Base-by-base conservation (phyloP, 169 alveolate genomes). In the Cyclospora cayetanensis region DNA sequence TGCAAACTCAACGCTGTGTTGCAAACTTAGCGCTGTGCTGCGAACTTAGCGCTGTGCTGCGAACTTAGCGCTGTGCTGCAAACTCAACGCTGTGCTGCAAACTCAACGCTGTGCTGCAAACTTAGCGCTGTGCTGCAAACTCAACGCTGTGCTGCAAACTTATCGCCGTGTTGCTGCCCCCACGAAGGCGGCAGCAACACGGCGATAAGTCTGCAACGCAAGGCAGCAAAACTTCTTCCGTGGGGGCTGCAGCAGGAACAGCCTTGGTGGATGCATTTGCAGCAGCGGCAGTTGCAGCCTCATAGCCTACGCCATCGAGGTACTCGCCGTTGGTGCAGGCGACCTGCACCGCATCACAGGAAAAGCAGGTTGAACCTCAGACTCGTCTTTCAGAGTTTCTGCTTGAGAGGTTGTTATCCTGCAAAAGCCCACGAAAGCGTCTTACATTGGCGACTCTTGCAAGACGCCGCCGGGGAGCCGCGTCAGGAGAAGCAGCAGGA, bases 201-300 rank as follows among this genome's bases (percentile, higher is more conserved):
- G n/a, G n/a, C n/a, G n/a, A n/a, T n/a, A n/a, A n/a, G n/a, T n/a
- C n/a, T n/a, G n/a, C n/a, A n/a, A n/a, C n/a, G n/a, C n/a, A n/a
- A n/a, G n/a, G 70, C 25, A 29, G 25, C 31, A 55, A 55, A 22
- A 29, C 11, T 4, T 15, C 4, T 11, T 4, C 9, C 70, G 25
- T 22, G 27, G 70, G 7, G 37, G 52, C 82, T 35, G 82, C 46
- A 70, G 53, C 82, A 70, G 53, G 34, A 70, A 52, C 22, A 35
- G 82, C 46, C n/a, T n/a, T n/a, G n/a, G n/a, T n/a, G 37, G 52
- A 34, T 20, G 82, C 82, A 70, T 46, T 37, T 35, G 25, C 46
- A 70, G 82, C 82, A 70, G 82, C 82, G 37, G 82, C 82, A 70
- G 39, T 31, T 4, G 70, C 70, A 11, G n/a, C 9, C 60, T 12